A percentile compares a stretch with the other conserved stretches of the same genome.
phyloP scores from a whole-genome alignment of 306 rosid species.

The Acacia confusa region DNA sequence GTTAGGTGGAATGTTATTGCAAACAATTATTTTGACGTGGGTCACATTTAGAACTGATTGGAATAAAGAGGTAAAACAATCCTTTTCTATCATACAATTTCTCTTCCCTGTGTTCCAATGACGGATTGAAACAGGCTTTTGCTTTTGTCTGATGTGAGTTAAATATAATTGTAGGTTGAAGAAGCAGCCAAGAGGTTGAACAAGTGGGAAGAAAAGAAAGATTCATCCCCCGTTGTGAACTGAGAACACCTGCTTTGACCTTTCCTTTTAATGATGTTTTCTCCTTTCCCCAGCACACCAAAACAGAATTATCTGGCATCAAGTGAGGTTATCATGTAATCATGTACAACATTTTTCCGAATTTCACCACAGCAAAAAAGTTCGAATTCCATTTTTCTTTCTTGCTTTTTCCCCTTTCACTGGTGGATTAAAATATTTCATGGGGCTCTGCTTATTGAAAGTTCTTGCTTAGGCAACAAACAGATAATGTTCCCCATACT shows the following conservation, averaged over 20 bases:
- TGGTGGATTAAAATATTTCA: not conserved
- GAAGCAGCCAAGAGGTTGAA: conserved; percentile 61
- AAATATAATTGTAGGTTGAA: conserved; percentile 50
- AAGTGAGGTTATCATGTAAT: not conserved
- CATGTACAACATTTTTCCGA: not conserved
- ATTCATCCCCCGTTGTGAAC: conserved; percentile 21
- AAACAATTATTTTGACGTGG: conserved; percentile 65
- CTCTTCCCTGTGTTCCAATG: not conserved
- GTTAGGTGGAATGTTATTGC: conserved; percentile 62
- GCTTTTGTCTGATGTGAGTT: no score
- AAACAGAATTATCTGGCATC: not conserved
- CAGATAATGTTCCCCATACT: not conserved
- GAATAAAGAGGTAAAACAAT: conserved; percentile 57
- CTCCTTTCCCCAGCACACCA: no score
- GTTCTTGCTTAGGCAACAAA: not conserved
- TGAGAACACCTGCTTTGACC: conserved; percentile 12
- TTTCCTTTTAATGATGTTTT: not conserved
- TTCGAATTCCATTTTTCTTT: not conserved
- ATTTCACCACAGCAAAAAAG: not conserved
- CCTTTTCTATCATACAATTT: not conserved
- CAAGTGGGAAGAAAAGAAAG: conserved; percentile 49
- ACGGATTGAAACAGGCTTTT: not conserved
- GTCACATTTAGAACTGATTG: conserved; percentile 67
- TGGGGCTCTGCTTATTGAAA: not conserved
- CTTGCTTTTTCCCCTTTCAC: not conserved